Base-by-base conservation (phyloP, 805 yeast genomes). In the Metschnikowia similis region DNA sequence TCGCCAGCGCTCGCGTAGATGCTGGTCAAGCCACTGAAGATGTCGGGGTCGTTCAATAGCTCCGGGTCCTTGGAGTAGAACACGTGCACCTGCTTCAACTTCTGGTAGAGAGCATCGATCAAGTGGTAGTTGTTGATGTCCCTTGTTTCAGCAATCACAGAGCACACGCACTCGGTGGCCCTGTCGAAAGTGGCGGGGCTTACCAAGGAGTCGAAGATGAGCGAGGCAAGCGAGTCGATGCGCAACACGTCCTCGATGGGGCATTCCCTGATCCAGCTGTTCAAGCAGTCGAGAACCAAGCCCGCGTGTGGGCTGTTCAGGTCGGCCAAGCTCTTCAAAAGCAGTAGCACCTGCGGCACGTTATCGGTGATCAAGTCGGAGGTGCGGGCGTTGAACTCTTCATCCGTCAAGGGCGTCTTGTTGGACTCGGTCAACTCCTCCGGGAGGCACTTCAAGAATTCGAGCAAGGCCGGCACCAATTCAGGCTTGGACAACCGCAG, bases 1-100 rank as follows among this genome's bases (percentile, higher is more conserved):
- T 90, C 97, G 49, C 96, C 96, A 1, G 97, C 96, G 58, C 90
- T 96, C 6, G 90, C 87, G 64, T 87, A 88, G 39, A 94, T 65
- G 60, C 94, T 77, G 0, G 96, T 81, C 47, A 87, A 70, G 11
- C 87, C 82, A 49, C 84, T 84, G 60, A 87, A 78, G 35, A 77
- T 75, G 34, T 86, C 94, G 1, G 80, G 75, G 57, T 85, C 92
- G 49, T 80, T 83, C 47, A 70, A 66, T 31, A 68, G 69, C 16
- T 72, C 67, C 9, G 66, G 65, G 37, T 56, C 47, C 35, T 57
- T 50, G 8, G 63, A 40, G 29, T 49, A 56, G 40, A 75, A 71
- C 3, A 80, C 77, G 62, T 82, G 79, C 45, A 91, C 70, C 42
- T 76, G 75, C 50, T 91, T 69, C 35, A 94, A 70, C 56, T 87